Evolutionary conservation across 768 basidiomycete species (phyloP), one percentile per base, ranked within the genome.

Genomic region (Boletus tylopilopsis): DNA sequence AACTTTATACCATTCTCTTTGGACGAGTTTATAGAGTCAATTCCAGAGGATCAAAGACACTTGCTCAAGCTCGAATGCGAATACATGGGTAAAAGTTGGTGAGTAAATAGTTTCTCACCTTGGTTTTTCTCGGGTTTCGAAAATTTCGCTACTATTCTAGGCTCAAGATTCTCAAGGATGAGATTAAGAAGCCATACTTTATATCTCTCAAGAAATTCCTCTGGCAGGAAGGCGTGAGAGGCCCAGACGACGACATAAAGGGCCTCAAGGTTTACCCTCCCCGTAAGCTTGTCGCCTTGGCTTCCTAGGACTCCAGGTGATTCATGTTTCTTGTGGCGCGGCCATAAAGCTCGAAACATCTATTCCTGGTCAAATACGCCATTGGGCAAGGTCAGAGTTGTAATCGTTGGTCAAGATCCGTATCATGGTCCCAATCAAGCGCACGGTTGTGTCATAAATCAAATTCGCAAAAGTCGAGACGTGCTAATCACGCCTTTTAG

Each of bases 341-440:
- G 48, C 33, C 43, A 21, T 45, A 39, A 64, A 85, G 94, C 92
- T 13, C 73, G 76, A 55, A 81, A 95, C 61, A 88, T 96, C 47
- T 96, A 96, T 65, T 77, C 90, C 12, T 97, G 94, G 94, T 90
- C 90, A 4, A 79, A 85, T 48, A 94, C 91, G 24, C 90, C 91
- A 4, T 71, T 96, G 15, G 85, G 88, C 12, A 81, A 84, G 54
- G 82, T 97, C 54, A 85, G 82, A 63, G 87, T 93, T 23, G 91
- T 96, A 42, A 91, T 96, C 50, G 77, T 97, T 46, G 87, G 88
- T 8, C 91, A 93, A 69, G 92, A 94, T 73, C 91, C 91, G 23
- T 94, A 93, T 67, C 88, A 90, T 64, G 78, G 80, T 53, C 68
- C 72, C 33, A 82, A 84, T 40, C 91, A 94, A 73, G 92, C 92